Evolutionary conservation across 192 early-diverging fungal species (phyloP).

Genomic region (Linnemannia hyalina): DNA sequence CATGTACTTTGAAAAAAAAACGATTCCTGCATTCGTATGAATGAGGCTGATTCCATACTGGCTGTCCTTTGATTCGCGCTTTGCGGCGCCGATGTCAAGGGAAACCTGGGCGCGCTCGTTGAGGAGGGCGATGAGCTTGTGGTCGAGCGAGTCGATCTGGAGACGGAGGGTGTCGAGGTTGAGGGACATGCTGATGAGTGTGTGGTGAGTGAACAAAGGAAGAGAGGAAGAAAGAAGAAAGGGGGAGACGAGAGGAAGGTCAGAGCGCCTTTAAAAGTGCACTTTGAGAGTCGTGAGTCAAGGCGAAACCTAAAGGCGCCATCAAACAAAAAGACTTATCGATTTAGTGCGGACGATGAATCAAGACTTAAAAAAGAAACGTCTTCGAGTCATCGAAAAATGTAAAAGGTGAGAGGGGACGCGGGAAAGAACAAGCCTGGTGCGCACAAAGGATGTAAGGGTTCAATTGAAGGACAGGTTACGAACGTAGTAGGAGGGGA

Average conservation of each 20-base stretch:
- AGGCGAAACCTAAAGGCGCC: constrained; percentile 1
- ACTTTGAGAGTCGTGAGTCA: constrained; percentile 5
- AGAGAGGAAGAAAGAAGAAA: not conserved
- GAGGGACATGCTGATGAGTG: constrained; percentile 14
- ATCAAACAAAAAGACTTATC: not conserved
- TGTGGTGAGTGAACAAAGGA: not conserved
- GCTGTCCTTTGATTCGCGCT: constrained; percentile 56
- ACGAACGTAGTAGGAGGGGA: too few relatives aligned
- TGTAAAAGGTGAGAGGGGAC: not conserved
- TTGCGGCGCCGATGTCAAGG: constrained; percentile 83
- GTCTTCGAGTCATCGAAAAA: not conserved
- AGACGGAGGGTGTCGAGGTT: constrained; percentile 70
- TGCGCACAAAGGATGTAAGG: too few relatives aligned
- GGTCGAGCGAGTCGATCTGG: constrained; percentile 82
- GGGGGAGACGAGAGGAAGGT: not conserved
- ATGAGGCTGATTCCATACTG: constrained; percentile 6
- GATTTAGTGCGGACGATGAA: not conserved
- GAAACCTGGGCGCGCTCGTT: constrained; percentile 88
- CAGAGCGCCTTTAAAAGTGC: not conserved
- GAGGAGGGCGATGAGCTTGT: constrained; percentile 78
- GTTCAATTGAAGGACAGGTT: too few relatives aligned
- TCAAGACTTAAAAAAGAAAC: not conserved
- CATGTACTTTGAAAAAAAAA: not conserved
- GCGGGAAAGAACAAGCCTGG: too few relatives aligned
- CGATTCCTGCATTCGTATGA: not conserved